These are phyloP conservation scores for Musa beccarii DNA, from an alignment of 176 grass and related monocot species.

Conservation along the genomic window DNA sequence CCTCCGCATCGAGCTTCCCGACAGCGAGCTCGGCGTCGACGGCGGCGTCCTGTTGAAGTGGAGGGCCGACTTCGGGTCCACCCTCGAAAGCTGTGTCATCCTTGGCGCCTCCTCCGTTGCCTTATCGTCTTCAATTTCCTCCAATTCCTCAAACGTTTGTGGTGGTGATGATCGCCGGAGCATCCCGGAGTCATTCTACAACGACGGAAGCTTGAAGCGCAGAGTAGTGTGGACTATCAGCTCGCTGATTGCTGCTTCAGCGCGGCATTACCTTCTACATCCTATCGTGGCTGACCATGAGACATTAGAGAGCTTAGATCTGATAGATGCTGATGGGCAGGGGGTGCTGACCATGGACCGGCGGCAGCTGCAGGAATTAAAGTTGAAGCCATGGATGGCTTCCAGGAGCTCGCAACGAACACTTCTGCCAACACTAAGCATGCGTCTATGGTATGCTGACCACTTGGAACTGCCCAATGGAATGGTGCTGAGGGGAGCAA, in stretches of 20 bases:
- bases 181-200: conserved; percentile 5
- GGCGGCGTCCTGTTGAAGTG: conserved; percentile 2
- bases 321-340: background rate
- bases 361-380: conserved; percentile 3
- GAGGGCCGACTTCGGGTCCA: conserved; percentile 6
- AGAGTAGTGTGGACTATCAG: conserved; percentile 6
- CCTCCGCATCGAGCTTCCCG: conserved; percentile 2
- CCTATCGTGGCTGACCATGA: background rate
- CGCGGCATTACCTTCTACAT: conserved; percentile 2
- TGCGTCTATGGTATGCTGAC: conserved; percentile 1
- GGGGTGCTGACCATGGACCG: background rate
- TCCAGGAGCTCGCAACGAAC: background rate
- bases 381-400: background rate
- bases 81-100: conserved; percentile 5
- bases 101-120: background rate
- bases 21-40: conserved; percentile 1
- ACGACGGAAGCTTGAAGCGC: conserved; percentile 4
- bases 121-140: background rate
- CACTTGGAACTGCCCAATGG: background rate
- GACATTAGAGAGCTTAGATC: conserved; percentile 4
- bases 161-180: background rate
- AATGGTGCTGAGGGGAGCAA: background rate
- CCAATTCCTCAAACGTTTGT: background rate
- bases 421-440: background rate
- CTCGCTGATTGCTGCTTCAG: background rate